A percentile compares a stretch with the other conserved stretches of the same genome.
These are phyloP conservation scores for Termitomyces sp. DNA, from an alignment of 768 basidiomycete species.

Conservation along the genomic window DNA sequence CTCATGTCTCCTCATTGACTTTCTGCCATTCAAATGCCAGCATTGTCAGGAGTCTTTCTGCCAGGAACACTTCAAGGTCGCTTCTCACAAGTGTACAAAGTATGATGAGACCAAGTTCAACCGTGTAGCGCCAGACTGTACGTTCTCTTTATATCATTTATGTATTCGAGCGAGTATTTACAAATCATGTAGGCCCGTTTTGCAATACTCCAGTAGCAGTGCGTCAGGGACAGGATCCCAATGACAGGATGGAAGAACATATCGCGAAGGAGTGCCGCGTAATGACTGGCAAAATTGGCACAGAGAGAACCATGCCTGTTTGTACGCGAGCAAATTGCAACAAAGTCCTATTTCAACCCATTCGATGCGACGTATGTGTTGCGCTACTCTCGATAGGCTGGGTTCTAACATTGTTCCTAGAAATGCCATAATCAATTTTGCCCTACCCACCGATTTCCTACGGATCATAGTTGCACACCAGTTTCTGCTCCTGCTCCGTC, in stretches of 20 bases:
- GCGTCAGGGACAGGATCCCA: constrained; percentile 74
- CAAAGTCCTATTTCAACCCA: constrained; percentile 71
- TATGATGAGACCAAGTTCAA: constrained; percentile 70
- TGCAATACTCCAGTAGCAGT: constrained; percentile 74
- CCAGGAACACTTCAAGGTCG: constrained; percentile 71
- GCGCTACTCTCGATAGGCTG: not conserved
- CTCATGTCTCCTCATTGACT: constrained; percentile 70
- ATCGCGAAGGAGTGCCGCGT: constrained; percentile 60
- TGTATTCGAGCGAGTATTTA: not conserved
- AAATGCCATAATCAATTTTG: constrained; percentile 71
- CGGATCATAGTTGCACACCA: constrained; percentile 54
- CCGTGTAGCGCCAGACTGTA: constrained; percentile 73
- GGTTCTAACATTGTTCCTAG: constrained; percentile 26
- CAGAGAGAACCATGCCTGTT: constrained; percentile 41
- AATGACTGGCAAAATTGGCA: constrained; percentile 53
- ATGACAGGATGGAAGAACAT: constrained; percentile 75
- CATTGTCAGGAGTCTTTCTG: constrained; percentile 71
- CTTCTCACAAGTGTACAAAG: constrained; percentile 58
- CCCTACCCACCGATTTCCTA: constrained; percentile 72
- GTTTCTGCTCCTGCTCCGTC: constrained; percentile 17
- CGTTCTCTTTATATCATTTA: constrained; percentile 15
- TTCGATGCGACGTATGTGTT: constrained; percentile 62
- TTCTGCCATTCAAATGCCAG: constrained; percentile 82
- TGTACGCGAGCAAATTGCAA: constrained; percentile 62
- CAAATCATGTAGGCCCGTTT: constrained; percentile 50